Base-by-base conservation (phyloP, 441 rosid species). In the Sinapis alba region DNA sequence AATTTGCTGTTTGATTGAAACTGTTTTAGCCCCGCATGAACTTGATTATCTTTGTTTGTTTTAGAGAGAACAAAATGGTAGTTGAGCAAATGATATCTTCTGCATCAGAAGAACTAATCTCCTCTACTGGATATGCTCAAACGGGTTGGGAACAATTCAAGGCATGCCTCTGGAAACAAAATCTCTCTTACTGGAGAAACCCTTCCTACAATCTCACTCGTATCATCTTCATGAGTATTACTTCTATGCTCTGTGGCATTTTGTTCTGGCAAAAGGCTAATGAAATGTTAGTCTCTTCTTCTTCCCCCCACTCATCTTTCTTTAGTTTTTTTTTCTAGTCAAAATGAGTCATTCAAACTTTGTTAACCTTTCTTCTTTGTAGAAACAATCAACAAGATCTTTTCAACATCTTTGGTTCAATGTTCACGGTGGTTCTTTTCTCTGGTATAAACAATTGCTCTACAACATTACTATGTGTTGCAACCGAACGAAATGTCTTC, bases 161-260 rank as follows among this genome's bases (percentile, higher is more conserved):
- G 64, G 78, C 83, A 34, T 86, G 91, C 72, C 75, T 84, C 3
- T 87, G 90, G 91, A 87, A 87, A 60, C 89, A 83, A 47, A 76
- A 88, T 63, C 72, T 89, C 72, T 89, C 94, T n/a, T 89, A 91
- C 23, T 91, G 94, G 94, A 83, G 91, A 83, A 86, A 82, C 68
- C 88, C 97, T 62, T 80, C 84, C 1, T 88, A 88, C 75, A 91
- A 91, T 59, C 77, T 91, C 50, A 78, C 77, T 21, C 93, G 95
- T 56, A 63, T 88, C 41, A 13, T 80, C 63, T 84, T 56, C 72
- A 78, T 80, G 65, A 20, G 64, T 24, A 41, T 59, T 8, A 75
- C 83, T 12, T 86, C 87, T 51, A 1, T 89, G 41, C 65, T 89
- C 4, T 85, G 82, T 66, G 93, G 95, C 43, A 15, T 75, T 41